Percentiles rank a stretch among this genome's conserved stretches.
Evolutionary conservation across 169 alveolate species (phyloP).

Genomic region (Fabrea salina): DNA sequence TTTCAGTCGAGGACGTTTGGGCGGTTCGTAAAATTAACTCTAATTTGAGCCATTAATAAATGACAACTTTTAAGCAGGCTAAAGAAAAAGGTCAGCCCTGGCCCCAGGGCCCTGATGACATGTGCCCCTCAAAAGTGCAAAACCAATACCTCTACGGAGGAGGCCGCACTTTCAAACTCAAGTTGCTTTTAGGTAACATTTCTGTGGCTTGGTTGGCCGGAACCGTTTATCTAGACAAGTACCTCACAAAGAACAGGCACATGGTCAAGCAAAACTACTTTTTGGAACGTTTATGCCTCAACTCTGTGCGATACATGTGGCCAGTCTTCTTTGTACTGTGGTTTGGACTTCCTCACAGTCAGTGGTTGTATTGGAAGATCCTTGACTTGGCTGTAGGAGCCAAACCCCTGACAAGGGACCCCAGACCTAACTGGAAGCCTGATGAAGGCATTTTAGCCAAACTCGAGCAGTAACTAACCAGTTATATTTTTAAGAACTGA

Average conservation of each 20-base stretch:
- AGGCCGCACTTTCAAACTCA: not conserved
- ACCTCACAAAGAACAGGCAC: not conserved
- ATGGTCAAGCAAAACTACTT: not conserved
- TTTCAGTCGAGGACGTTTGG: no score
- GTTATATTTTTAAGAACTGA: no score
- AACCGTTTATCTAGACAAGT: not conserved
- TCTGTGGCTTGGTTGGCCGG: slow-evolving; percentile 12
- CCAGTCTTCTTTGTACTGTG: slow-evolving; percentile 7
- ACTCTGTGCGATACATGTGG: not conserved
- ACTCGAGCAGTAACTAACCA: not conserved
- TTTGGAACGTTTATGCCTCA: not conserved
- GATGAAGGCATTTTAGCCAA: not conserved
- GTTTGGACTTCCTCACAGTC: not conserved
- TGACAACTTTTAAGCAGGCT: slow-evolving; percentile 12
- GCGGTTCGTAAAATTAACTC: no score
- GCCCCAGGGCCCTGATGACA: slow-evolving; percentile 31
- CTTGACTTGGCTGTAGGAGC: slow-evolving; percentile 6
- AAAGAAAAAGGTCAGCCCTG: slow-evolving; percentile 12
- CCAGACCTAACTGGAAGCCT: slow-evolving; percentile 25
- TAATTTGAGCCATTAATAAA: not conserved
- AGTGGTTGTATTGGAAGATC: not conserved
- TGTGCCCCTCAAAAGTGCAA: slow-evolving; percentile 13
- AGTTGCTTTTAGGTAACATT: not conserved
- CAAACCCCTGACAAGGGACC: slow-evolving; percentile 15
- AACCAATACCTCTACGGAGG: slow-evolving; percentile 17